A percentile compares a stretch with the other conserved stretches of the same genome.
Conservation (phyloP, 2,329 filamentous ascomycete species). For the Tolypocladium sp. region DNA sequence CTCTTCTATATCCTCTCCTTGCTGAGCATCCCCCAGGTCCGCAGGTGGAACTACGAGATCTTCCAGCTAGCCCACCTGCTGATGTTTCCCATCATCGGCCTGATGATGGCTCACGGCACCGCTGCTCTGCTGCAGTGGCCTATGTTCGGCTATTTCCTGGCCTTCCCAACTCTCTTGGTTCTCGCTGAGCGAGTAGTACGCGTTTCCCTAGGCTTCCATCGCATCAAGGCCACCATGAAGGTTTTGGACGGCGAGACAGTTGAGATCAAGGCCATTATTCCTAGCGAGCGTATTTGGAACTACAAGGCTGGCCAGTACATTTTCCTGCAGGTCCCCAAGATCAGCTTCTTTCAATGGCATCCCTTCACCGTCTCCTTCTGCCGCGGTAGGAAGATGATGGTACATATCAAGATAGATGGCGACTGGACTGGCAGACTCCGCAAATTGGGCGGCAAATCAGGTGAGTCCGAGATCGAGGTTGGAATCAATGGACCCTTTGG, state of each 20-base stretch:
- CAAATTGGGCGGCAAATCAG: conserved; percentile 19
- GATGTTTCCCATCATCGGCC: conserved; percentile 48
- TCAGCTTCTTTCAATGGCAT: conserved; percentile 49
- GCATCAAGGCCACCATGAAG: conserved; percentile 35
- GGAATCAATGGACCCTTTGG: conserved; percentile 49
- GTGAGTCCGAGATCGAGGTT: conserved; percentile 30
- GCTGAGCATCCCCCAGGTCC: conserved; percentile 39
- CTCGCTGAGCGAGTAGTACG: conserved; percentile 36
- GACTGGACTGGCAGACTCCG: conserved; percentile 43
- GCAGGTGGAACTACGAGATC: conserved; percentile 43
- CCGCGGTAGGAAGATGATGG: conserved; percentile 37
- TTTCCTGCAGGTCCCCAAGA: conserved; percentile 42
- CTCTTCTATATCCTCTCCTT: conserved; percentile 40
- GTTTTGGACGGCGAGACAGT: conserved; percentile 45
- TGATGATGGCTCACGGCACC: conserved; percentile 46
- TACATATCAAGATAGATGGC: conserved; percentile 51
- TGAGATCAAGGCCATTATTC: conserved; percentile 37
- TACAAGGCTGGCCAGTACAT: conserved; percentile 50
- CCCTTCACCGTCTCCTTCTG: conserved; percentile 50
- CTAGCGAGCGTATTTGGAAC: conserved; percentile 36
- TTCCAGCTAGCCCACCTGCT: conserved; percentile 48
- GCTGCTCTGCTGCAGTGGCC: conserved; percentile 40
- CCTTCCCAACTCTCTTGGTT: conserved; percentile 41
- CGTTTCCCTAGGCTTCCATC: conserved; percentile 35
- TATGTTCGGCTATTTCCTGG: conserved; percentile 49